Evolutionary conservation across 495 filamentous ascomycete species (phyloP).

Genomic region (Hypoxylon intermedium): DNA sequence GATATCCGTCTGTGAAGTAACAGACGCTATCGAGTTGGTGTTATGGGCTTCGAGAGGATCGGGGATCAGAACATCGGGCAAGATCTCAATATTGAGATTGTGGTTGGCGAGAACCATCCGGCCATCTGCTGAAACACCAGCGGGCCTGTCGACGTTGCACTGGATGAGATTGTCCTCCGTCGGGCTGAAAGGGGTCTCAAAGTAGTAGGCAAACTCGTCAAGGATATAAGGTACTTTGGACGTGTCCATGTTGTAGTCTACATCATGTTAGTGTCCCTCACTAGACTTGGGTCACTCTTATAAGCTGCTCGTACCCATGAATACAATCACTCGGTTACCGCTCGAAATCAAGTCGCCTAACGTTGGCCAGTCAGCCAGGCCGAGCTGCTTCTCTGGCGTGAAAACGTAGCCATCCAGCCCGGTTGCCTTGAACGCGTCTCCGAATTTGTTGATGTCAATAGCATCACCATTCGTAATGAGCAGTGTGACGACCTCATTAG

Average conservation of each 20-base stretch:
- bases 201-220: constrained; percentile 71
- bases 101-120: constrained; percentile 87
- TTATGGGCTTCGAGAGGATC: constrained; percentile 68
- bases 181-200: constrained; percentile 72
- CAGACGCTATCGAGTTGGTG: constrained; percentile 65
- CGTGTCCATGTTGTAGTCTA: constrained; percentile 79
- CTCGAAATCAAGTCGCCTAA: constrained; percentile 72
- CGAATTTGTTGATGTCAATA: constrained; percentile 65
- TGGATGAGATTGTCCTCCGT: constrained; percentile 61
- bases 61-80: constrained; percentile 59
- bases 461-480: constrained; percentile 78
- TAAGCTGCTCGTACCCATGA: constrained; percentile 42
- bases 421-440: constrained; percentile 61
- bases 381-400: constrained; percentile 67
- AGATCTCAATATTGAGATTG: constrained; percentile 74
- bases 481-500: constrained; percentile 81
- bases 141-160: constrained; percentile 67
- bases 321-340: constrained; percentile 48
- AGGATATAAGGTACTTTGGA: constrained; percentile 71
- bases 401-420: constrained; percentile 71
- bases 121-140: constrained; percentile 53
- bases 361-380: constrained; percentile 75
- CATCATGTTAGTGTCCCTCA: not conserved
- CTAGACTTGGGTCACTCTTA: not conserved
- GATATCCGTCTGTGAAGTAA: constrained; percentile 67